Evolutionary conservation across 2,329 filamentous ascomycete species (phyloP), one percentile per base, ranked within the genome.

Genomic region (Phaeosphaeriaceae sp.): DNA sequence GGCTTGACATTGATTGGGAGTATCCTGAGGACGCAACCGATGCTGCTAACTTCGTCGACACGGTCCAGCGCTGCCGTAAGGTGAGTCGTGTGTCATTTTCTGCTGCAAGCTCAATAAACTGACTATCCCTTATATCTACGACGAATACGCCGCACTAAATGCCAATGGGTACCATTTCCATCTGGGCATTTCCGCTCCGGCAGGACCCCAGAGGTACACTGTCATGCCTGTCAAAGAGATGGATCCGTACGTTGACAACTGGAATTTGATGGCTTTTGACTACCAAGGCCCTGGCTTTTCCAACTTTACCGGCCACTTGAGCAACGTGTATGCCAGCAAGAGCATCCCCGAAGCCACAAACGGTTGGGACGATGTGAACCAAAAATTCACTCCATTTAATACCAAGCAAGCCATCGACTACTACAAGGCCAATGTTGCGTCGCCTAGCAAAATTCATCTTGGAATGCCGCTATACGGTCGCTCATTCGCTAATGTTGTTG

Each of bases 231-330:
- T 83, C 7, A 56, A 66, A 2, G 70, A 70, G 11, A 80, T 84
- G 75, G 75, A 81, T 61, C 53, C 65, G 1, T 76, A 80, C 52
- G 68, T 83, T 33, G 78, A 81, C 66, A 79, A 79, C 64, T 83
- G 79, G 76, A 83, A 83, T 57, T 77, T 92, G 36, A 96, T 96
- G 92, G 79, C 80, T 0, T 83, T 82, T 53, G 81, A 82, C 60
- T 83, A 80, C 63, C 89, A 91, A 11, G 93, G 94, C 0, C 56
- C 60, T 10, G 90, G 88, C 1, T 97, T 92, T 91, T 91, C 93
- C 69, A 70, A 80, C n/a, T 77, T 74, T 19, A 84, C 91, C 1
- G 92, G 90, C 7, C 71, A 74, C 54, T 51, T 64, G 22, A 70
- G 65, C 60, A 74, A 74, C 56, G 62, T 71, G 7, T 69, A 70